Conservation (phyloP, 768 basidiomycete genomes). For the Kwoniella botswanensis region DNA sequence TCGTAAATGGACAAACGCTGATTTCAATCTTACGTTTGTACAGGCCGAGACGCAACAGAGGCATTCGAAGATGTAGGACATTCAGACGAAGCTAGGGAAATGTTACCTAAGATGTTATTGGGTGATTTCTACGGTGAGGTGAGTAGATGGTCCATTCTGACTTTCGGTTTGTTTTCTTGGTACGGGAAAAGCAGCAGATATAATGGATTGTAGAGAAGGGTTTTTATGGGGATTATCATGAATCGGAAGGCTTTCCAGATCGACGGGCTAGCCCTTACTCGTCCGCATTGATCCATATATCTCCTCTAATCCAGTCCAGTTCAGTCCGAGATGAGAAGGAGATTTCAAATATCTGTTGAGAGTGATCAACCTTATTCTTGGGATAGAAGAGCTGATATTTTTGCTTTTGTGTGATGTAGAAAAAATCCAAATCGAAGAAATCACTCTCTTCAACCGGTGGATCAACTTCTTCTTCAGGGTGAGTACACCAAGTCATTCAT, state of each 20-base stretch:
- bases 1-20: neutral
- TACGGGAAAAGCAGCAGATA: too few species aligned
- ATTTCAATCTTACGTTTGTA: slow-evolving; percentile 5
- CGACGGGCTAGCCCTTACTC: too few species aligned
- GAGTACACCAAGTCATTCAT: slow-evolving; percentile 10
- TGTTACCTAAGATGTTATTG: slow-evolving; percentile 76
- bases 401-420: too few species aligned
- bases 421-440: slow-evolving; percentile 57
- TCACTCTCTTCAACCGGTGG: slow-evolving; percentile 25
- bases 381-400: too few species aligned
- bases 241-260: too few species aligned
- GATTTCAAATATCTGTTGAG: too few species aligned
- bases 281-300: too few species aligned
- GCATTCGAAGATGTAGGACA: slow-evolving; percentile 99
- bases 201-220: too few species aligned
- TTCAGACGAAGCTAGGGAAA: slow-evolving; percentile 92
- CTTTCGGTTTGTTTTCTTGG: too few species aligned
- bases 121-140: slow-evolving; percentile 78
- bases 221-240: neutral
- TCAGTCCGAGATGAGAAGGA: too few species aligned
- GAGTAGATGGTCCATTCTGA: slow-evolving; percentile 23
- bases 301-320: too few species aligned
- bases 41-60: slow-evolving; percentile 93
- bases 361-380: too few species aligned
- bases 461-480: slow-evolving; percentile 25